Conservation (phyloP, 495 filamentous ascomycete species). For the Pseudevernia furfuracea region DNA sequence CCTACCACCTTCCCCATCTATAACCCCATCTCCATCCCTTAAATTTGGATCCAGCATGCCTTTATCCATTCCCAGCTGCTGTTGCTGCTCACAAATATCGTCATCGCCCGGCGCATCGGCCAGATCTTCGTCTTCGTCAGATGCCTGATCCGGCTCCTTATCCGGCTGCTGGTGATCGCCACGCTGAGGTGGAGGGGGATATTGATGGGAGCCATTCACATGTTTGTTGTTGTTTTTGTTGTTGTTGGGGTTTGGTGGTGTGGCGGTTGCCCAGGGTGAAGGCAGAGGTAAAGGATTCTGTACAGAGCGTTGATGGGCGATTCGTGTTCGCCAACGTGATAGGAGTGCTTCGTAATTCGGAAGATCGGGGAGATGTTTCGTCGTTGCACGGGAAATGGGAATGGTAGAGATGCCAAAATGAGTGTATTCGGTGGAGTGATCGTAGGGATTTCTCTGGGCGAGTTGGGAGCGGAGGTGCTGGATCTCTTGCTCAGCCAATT, state of each 20-base stretch:
- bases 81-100: conserved; percentile 9
- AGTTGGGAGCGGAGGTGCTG: conserved; percentile 63
- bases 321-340: conserved; percentile 50
- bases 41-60: conserved; percentile 23
- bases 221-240: conserved; percentile 2
- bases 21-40: conserved; percentile 11
- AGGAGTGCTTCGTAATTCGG: conserved; percentile 50
- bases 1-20: conserved; percentile 19
- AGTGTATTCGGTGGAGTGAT: conserved; percentile 61
- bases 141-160: conserved; percentile 17
- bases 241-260: not conserved
- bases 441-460: conserved; percentile 45
- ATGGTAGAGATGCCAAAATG: conserved; percentile 57
- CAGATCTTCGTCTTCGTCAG: conserved; percentile 21
- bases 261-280: conserved; percentile 4
- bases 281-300: conserved; percentile 19
- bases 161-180: conserved; percentile 1
- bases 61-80: conserved; percentile 13
- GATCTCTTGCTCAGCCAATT: conserved; percentile 59
- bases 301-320: conserved; percentile 28
- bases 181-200: conserved; percentile 16
- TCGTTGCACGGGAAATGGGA: conserved; percentile 45
- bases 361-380: conserved; percentile 27
- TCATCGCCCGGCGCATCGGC: conserved; percentile 20
- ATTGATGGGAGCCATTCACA: conserved; percentile 14